Evolutionary conservation across 208 protist species (phyloP).

Genomic region (Trypanosoma avium): DNA sequence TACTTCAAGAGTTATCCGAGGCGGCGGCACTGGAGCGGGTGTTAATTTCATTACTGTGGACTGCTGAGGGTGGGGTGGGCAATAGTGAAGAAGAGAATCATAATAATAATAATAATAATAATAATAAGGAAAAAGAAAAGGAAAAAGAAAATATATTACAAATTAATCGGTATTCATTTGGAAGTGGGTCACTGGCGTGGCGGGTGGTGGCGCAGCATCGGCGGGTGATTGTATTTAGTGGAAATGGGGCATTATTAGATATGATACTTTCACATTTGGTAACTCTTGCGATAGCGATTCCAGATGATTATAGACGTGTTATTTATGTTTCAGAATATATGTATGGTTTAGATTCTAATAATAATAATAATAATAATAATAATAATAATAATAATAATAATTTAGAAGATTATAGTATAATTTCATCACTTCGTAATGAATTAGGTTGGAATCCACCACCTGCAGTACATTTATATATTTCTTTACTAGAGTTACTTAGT

Average conservation of each 20-base stretch:
- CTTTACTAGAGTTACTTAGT: slow-evolving; percentile 46
- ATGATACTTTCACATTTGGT: slow-evolving; percentile 33
- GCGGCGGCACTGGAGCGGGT: too few species aligned
- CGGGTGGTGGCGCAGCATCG: slow-evolving; percentile 44
- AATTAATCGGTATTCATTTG: slow-evolving; percentile 33
- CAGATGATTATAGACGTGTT: slow-evolving; percentile 24
- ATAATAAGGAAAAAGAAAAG: background rate
- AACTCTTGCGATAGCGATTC: slow-evolving; percentile 32
- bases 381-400: slow-evolving; percentile 12
- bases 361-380: background rate
- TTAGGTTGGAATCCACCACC: slow-evolving; percentile 27
- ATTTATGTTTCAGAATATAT: slow-evolving; percentile 19
- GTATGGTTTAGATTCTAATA: background rate
- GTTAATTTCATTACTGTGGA: too few species aligned
- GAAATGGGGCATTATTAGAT: slow-evolving; percentile 8
- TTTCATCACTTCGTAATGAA: slow-evolving; percentile 36
- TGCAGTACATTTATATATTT: slow-evolving; percentile 55
- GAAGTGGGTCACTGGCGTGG: slow-evolving; percentile 71
- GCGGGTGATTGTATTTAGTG: slow-evolving; percentile 19
- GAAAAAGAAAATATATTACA: slow-evolving; percentile 13
- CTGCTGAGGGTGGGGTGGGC: too few species aligned
- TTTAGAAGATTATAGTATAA: too few species aligned
- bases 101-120: background rate
- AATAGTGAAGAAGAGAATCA: background rate
- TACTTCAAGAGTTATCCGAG: too few species aligned